Percentiles rank a stretch among this genome's conserved stretches.
Conservation (phyloP, 208 protist species). For the Trypanosoma rangeli region DNA sequence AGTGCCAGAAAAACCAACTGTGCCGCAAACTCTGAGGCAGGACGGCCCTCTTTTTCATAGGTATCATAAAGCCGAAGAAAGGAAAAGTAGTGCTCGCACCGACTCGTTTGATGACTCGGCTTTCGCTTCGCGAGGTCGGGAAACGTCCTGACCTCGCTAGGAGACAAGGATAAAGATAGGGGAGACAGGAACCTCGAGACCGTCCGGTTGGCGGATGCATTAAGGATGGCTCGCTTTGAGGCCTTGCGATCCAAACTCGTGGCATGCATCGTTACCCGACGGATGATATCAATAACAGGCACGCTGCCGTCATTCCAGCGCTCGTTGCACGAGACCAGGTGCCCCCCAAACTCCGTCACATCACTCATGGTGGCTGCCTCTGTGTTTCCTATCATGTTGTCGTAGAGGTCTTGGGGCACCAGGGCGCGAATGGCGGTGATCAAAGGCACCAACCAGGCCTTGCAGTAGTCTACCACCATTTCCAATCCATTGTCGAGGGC, state of each 20-base stretch:
- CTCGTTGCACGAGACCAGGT: slow-evolving; percentile 5
- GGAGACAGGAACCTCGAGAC: slow-evolving; percentile 27
- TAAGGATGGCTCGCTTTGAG: slow-evolving; percentile 78
- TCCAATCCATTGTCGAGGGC: slow-evolving; percentile 20
- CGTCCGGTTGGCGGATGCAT: slow-evolving; percentile 40
- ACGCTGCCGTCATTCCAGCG: slow-evolving; percentile 36
- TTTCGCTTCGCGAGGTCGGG: slow-evolving; percentile 7
- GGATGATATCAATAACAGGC: slow-evolving; percentile 69
- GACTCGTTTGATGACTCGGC: slow-evolving; percentile 24
- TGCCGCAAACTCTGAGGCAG: slow-evolving; percentile 49
- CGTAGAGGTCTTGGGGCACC: slow-evolving; percentile 71
- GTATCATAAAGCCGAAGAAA: slow-evolving; percentile 86
- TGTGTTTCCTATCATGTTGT: slow-evolving; percentile 63
- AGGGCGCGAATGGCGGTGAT: slow-evolving; percentile 44
- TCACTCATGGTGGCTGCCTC: slow-evolving; percentile 30
- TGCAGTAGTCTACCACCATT: slow-evolving; percentile 51
- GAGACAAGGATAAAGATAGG: slow-evolving; percentile 22
- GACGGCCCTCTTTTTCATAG: slow-evolving; percentile 56
- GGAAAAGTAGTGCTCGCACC: slow-evolving; percentile 89
- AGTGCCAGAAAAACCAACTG: slow-evolving; percentile 82
- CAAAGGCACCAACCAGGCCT: slow-evolving; percentile 45
- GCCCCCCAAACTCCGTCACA: slow-evolving; percentile 11
- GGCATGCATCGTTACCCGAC: slow-evolving; percentile 67
- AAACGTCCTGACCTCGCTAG: slow-evolving; percentile 12
- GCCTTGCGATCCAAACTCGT: slow-evolving; percentile 82